Base-by-base conservation (phyloP, 345 rosid species). In the Hibiscus trionum region DNA sequence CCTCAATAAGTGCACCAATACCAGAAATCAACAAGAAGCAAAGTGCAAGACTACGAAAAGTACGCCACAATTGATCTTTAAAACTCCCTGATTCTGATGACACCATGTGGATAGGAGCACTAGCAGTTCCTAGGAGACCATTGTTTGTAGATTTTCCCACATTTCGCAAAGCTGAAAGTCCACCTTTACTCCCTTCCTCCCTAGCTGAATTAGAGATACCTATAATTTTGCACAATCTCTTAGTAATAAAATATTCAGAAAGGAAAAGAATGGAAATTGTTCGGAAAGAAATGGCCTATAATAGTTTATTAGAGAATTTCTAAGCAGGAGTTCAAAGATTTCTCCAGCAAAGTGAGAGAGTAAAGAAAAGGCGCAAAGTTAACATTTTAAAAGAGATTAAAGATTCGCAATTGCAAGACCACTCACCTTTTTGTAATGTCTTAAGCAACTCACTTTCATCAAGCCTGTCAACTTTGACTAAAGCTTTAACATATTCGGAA, bases 51-150 rank as follows among this genome's bases (percentile, higher is more conserved):
- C 26, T 55, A 7, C 26, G 59, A 72, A 92, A 72, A 5, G 96
- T 95, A 71, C 93, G 92, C 99, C 97, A 95, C 3, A 95, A 81
- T 74, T 92, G 96, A 83, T 95, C 97, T 73, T 95, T 92, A 74
- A 92, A 89, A 65, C 85, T 84, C 68, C 91, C 89, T 77, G 96
- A 92, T 83, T 92, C 97, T 31, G 87, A 72, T 9, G 93, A 67
- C 75, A 89, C 90, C 85, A 87, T 90, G 68, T 95, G 96, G 64
- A 95, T 90, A 4, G 99, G 99, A 56, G 96, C 90, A 82, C 66
- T 55, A 61, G 96, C 86, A 68, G 93, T 92, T 61, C 99, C 99
- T 74, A 92, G 90, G 72, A 74, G 64, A 64, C 89, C 90, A n/a
- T 84, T 91, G 78, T 89, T 89, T 37, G 87, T 74, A 69, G 76